Base-by-base conservation (phyloP, 805 yeast genomes). In the Candida suzukii region DNA sequence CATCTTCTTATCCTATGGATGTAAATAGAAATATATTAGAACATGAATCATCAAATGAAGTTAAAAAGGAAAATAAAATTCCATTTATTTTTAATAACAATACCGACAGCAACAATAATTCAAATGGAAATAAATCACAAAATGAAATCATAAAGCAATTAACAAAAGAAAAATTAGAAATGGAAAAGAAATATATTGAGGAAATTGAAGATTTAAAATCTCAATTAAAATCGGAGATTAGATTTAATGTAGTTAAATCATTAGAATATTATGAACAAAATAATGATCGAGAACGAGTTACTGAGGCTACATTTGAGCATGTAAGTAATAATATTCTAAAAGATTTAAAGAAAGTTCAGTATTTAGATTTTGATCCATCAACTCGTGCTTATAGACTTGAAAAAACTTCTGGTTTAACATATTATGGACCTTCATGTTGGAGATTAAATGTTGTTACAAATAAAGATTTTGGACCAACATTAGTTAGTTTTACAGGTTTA, bases 371-470 rank as follows among this genome's bases (percentile, higher is more conserved):
- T 21, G 27, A 33, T 11, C 13, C 8, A 3, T 4, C 27, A 10
- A 33, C n/a, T 3, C 29, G 18, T 19, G 19, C 16, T 16, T 46
- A 46, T 26, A 31, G 46, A 16, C 41, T 40, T 5, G 29, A 41
- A 20, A 47, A 42, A n/a, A 37, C 31, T 5, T 47, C 50, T 2
- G 28, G 45, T 4, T 5, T 35, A 16, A 11, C 34, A 14, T 34
- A 36, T 21, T 21, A 43, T 27, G 51, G 54, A 0, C 42, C 49
- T n/a, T 32, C 52, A 7, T 45, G 52, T 38, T 50, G 54, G 54
- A 40, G 48, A 29, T 30, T 42, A 6, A 27, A 41, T 21, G 30
- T 48, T 20, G 44, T 39, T 1, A 41, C 38, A 24, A 50, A 50
- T 39, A 24, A 34, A 5, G 16, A 38, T 25, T 16, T 50, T 12